Conservation (phyloP, 116 monocot genomes). For the Zostera marina region DNA sequence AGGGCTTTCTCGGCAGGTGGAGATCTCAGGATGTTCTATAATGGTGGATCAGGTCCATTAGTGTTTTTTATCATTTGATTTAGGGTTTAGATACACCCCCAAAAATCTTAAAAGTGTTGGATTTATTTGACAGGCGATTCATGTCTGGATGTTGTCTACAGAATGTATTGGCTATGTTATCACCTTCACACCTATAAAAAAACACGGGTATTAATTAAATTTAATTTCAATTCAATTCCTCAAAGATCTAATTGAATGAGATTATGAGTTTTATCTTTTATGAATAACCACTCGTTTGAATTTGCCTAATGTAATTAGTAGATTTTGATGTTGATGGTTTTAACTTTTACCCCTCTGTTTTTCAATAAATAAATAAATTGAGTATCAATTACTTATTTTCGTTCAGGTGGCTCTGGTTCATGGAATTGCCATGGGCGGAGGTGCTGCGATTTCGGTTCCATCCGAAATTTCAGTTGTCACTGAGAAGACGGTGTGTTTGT, state of each 20-base stretch:
- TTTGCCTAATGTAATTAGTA: no score
- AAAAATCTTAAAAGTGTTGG: no score
- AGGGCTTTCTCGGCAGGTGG: constrained; percentile 89
- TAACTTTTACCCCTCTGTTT: no score
- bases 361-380: no score
- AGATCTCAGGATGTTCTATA: constrained; percentile 91
- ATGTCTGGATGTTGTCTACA: constrained; percentile 78
- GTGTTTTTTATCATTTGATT: background rate
- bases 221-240: background rate
- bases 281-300: no score
- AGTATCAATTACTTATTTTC: background rate
- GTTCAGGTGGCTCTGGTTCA: constrained; percentile 70
- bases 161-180: constrained; percentile 97
- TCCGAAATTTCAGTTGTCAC: constrained; percentile 77
- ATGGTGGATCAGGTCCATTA: constrained; percentile 43
- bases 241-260: no score
- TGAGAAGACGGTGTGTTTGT: constrained; percentile 58
- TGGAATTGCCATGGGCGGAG: constrained; percentile 90
- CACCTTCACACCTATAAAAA: constrained; percentile 91
- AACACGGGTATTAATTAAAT: constrained; percentile 27
- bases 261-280: no score
- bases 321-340: no score
- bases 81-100: no score
- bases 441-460: constrained; percentile 52
- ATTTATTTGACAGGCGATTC: constrained; percentile 37